phyloP scores from a whole-genome alignment of 805 yeast genomes.

The Candida hungchunana region DNA sequence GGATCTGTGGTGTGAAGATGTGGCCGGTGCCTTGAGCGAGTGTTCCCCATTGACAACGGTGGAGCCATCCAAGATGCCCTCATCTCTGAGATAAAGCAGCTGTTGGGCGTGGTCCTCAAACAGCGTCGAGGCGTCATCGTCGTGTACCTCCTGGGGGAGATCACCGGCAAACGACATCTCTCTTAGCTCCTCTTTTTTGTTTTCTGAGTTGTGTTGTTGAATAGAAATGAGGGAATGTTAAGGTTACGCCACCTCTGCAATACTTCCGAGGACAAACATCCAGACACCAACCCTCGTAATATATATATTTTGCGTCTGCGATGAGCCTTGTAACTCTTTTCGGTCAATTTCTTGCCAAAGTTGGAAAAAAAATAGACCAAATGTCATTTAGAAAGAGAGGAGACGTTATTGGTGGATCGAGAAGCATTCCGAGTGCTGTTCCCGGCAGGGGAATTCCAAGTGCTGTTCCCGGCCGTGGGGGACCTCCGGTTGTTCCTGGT shows the following conservation, averaged over 20 bases:
- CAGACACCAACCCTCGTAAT: no score
- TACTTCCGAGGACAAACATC: no score
- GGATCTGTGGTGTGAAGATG: constrained; percentile 19
- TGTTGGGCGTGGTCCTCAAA: constrained; percentile 19
- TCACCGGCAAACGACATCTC: no score
- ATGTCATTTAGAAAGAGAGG: constrained; percentile 63
- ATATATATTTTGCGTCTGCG: no score
- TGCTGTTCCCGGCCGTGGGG: neutral
- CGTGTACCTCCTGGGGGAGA: no score
- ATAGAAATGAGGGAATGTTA: no score
- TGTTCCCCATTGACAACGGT: constrained; percentile 25
- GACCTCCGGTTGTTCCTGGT: constrained; percentile 12
- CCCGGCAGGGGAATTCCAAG: constrained; percentile 17
- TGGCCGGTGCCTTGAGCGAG: constrained; percentile 7
- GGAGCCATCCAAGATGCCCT: constrained; percentile 25
- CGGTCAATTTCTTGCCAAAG: no score
- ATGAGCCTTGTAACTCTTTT: no score
- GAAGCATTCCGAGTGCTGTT: constrained; percentile 17
- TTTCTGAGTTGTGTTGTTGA: no score
- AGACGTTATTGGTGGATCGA: constrained; percentile 35
- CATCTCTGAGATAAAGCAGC: constrained; percentile 24
- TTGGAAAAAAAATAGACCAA: no score
- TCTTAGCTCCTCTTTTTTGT: no score
- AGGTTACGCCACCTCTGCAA: no score
- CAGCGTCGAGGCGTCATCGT: constrained; percentile 19